Base-by-base conservation (phyloP, 78 protist species). In the Dictyostelium purpureum region DNA sequence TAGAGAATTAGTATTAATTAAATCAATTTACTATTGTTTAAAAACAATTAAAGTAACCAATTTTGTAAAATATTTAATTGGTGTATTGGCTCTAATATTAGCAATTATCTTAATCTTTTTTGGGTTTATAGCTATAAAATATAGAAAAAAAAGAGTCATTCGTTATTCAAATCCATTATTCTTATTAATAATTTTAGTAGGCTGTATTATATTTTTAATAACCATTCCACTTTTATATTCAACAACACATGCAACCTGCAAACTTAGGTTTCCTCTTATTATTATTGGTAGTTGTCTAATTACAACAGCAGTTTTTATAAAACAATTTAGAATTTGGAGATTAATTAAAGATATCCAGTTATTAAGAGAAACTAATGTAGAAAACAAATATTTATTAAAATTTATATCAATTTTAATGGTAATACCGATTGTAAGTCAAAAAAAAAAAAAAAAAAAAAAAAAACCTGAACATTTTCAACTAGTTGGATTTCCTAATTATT, bases 311-410 rank as follows among this genome's bases (percentile, higher is more conserved):
- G 77, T 71, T 18, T 83, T 83, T 56, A 77, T 83, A 28, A 71
- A 83, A 83, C 81, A 83, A 71, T 83, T 83, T 28, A 51, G 79
- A n/a, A 70, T 83, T 40, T 83, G 79, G 90, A 67, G 70, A 70
- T 71, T 83, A 42, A 51, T 83, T 21, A 75, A 70, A 71, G 90
- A 83, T 31, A 83, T 70, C 24, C 81, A 83, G 42, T 83, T 69
- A 24, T 47, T 83, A 7, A 0, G 90, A 56, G 80, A 83, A 67
- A 83, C 90, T 2, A 83, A 51, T 57, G 90, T 83, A 6, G 80
- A 67, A 61, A 83, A 83, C 31, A 69, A 63, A 75, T 70, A 70
- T 26, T 24, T 83, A n/a, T 42, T 83, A n/a, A 67, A 83, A 49
- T 83, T 83, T 26, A 61, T 67, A 6, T 59, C 80, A 56, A n/a